A percentile compares a stretch with the other conserved stretches of the same genome.
Conservation (phyloP, 148 eudicot species). For the Chenopodium album region DNA sequence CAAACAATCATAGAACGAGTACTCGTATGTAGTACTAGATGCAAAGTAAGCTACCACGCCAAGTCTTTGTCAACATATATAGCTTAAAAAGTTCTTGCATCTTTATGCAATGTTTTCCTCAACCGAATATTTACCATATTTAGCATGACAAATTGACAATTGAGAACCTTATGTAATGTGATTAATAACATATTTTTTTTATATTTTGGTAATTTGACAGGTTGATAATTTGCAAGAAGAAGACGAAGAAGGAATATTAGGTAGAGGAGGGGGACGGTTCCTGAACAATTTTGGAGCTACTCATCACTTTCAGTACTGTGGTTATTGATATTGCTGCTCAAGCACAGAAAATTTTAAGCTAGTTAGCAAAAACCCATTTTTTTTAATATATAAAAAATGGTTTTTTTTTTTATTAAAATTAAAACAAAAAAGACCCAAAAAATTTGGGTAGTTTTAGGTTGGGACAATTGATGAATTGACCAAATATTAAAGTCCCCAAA, state of each 20-base stretch:
- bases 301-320: constrained; percentile 52
- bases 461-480: constrained; percentile 24
- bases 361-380: not conserved
- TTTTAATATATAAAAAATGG: not conserved
- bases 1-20: too few relatives aligned
- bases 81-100: not conserved
- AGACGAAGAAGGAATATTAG: constrained; percentile 38
- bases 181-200: not conserved
- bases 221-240: constrained; percentile 56
- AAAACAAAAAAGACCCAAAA: too few relatives aligned
- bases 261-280: constrained; percentile 40
- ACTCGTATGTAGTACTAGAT: too few relatives aligned
- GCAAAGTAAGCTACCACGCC: too few relatives aligned
- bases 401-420: not conserved
- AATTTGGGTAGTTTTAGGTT: constrained; percentile 20
- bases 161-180: not conserved
- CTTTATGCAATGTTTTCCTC: not conserved
- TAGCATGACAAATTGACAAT: constrained; percentile 1
- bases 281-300: constrained; percentile 43
- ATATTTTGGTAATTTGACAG: constrained; percentile 25
- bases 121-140: not conserved
- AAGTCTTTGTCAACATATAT: too few relatives aligned
- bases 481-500: constrained; percentile 21
- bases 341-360: not conserved
- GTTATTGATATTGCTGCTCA: constrained; percentile 31